A percentile compares a stretch with the other conserved stretches of the same genome.
phyloP scores from a whole-genome alignment of 208 protist species.

The Angomonas desouzai region DNA sequence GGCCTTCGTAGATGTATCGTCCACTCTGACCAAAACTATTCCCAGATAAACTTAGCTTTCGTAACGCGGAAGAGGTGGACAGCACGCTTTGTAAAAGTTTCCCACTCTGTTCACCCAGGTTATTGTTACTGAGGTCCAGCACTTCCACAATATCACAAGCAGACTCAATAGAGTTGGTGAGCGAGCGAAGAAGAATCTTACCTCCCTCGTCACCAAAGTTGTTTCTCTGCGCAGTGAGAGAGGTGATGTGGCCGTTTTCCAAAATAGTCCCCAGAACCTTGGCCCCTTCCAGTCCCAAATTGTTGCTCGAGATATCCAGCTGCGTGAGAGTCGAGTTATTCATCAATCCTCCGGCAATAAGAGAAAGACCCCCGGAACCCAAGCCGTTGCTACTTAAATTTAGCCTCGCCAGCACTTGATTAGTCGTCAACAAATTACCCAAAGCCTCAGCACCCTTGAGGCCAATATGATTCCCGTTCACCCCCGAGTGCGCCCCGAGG shows the following conservation, averaged over 20 bases:
- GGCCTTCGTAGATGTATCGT: slow-evolving; percentile 56
- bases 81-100: slow-evolving; percentile 54
- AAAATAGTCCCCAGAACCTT: slow-evolving; percentile 55
- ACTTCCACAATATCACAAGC: slow-evolving; percentile 50
- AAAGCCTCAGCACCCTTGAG: slow-evolving; percentile 75
- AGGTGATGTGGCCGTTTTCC: slow-evolving; percentile 42
- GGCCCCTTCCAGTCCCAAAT: slow-evolving; percentile 69
- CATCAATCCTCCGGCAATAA: slow-evolving; percentile 53
- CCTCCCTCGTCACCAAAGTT: slow-evolving; percentile 69
- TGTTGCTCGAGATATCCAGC: slow-evolving; percentile 86
- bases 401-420: slow-evolving; percentile 79
- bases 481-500: slow-evolving; percentile 75
- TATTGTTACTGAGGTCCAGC: slow-evolving; percentile 73
- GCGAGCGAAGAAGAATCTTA: slow-evolving; percentile 47
- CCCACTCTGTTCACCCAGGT: slow-evolving; percentile 41
- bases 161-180: slow-evolving; percentile 49
- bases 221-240: slow-evolving; percentile 73
- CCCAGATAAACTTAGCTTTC: slow-evolving; percentile 39
- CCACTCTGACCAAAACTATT: slow-evolving; percentile 51
- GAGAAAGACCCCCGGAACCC: slow-evolving; percentile 56
- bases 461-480: slow-evolving; percentile 91
- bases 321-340: slow-evolving; percentile 76
- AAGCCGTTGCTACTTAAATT: slow-evolving; percentile 90
- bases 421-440: slow-evolving; percentile 65
- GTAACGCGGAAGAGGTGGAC: slow-evolving; percentile 32